Percentiles rank a stretch among this genome's conserved stretches.
phyloP scores from a whole-genome alignment of 1,139 yeast species.

The Kurtzmaniella natalensis region DNA sequence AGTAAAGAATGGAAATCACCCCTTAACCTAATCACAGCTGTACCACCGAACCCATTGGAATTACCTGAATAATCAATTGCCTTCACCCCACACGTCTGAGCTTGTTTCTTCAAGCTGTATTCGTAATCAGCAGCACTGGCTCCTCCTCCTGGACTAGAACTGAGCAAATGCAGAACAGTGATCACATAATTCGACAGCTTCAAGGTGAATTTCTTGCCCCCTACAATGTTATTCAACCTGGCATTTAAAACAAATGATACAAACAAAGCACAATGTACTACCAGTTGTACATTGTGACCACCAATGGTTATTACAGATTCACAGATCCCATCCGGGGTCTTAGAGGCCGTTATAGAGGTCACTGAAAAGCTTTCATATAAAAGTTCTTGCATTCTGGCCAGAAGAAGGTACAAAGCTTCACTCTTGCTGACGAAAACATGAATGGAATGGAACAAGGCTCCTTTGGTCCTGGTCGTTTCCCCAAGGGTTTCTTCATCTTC shows the following conservation, averaged over 20 bases:
- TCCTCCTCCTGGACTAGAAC: neutral
- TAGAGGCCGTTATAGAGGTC: conserved; percentile 19
- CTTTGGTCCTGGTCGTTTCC: too few species aligned
- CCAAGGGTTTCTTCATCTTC: too few species aligned
- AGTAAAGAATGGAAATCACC: conserved; percentile 20
- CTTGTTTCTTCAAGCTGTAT: neutral
- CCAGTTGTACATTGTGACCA: conserved; percentile 18
- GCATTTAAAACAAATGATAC: conserved; percentile 20
- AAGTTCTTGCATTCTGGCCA: conserved; percentile 8
- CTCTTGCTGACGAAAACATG: conserved; percentile 14
- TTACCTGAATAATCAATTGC: conserved; percentile 11
- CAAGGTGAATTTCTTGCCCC: conserved; percentile 21
- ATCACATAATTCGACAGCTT: conserved; percentile 27
- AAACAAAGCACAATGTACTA: conserved; percentile 20
- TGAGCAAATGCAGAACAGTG: conserved; percentile 8
- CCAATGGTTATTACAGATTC: conserved; percentile 26
- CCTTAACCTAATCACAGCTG: conserved; percentile 14
- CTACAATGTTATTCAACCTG: conserved; percentile 21
- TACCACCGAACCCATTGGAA: too few species aligned
- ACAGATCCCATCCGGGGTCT: conserved; percentile 20
- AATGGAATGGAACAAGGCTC: too few species aligned
- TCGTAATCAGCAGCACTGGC: neutral
- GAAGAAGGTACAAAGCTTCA: conserved; percentile 24
- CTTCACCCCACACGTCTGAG: too few species aligned
- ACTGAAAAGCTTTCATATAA: conserved; percentile 17